Conservation (phyloP, 179 eudicot genomes). For the Silene coronaria region DNA sequence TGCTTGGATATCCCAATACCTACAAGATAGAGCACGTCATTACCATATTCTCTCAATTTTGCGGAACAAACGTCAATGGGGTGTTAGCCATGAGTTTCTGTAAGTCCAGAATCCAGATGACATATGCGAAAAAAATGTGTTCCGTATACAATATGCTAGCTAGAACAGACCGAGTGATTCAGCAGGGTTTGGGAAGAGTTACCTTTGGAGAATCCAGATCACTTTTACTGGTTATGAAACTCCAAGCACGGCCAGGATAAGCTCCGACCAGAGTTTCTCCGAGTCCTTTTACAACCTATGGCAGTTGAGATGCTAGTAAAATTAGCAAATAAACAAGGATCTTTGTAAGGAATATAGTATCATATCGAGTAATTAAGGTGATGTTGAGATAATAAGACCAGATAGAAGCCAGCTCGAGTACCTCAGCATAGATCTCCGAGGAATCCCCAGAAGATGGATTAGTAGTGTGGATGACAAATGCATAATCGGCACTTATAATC, state of each 20-base stretch:
- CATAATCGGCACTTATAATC: conserved; percentile 90
- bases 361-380: background rate
- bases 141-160: too few relatives aligned
- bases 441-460: conserved; percentile 96
- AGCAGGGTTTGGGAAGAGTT: background rate
- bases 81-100: too few relatives aligned
- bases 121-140: too few relatives aligned
- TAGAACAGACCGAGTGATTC: too few relatives aligned
- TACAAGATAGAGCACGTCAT: conserved; percentile 23
- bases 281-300: conserved; percentile 93
- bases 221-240: conserved; percentile 71
- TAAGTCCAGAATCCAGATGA: too few relatives aligned
- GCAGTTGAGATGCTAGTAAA: conserved; percentile 4
- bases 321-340: background rate
- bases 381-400: background rate
- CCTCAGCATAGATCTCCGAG: conserved; percentile 95
- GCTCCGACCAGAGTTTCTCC: conserved; percentile 99
- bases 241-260: conserved; percentile 89
- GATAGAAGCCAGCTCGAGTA: conserved; percentile 14
- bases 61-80: too few relatives aligned
- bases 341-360: background rate
- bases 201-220: conserved; percentile 79
- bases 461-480: conserved; percentile 95
- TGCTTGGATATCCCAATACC: conserved; percentile 96
- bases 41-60: too few relatives aligned